A percentile compares a stretch with the other conserved stretches of the same genome.
Conservation (phyloP, 1,139 yeast genomes). For the Kodamaea ohmeri region DNA sequence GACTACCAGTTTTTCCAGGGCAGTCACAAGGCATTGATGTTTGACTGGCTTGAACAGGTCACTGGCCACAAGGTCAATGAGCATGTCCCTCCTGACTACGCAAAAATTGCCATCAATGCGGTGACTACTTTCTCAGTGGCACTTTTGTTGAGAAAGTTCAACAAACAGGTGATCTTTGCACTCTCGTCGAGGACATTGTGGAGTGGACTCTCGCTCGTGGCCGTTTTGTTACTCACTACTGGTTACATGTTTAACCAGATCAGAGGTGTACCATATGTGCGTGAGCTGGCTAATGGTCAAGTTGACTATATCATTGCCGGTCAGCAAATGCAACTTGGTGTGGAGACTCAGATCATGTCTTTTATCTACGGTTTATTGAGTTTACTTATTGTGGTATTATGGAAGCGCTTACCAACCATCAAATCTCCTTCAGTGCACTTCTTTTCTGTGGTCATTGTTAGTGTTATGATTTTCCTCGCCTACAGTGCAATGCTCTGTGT, state of each 20-base stretch:
- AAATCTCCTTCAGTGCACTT: slow-evolving; percentile 41
- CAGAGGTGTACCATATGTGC: slow-evolving; percentile 70
- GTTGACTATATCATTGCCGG: slow-evolving; percentile 62
- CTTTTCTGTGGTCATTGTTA: slow-evolving; percentile 39
- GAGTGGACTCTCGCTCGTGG: slow-evolving; percentile 60
- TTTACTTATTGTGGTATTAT: slow-evolving; percentile 45
- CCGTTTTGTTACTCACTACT: slow-evolving; percentile 69
- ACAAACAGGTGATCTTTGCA: slow-evolving; percentile 32
- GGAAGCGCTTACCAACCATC: slow-evolving; percentile 48
- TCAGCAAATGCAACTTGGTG: slow-evolving; percentile 74
- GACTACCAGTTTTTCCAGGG: slow-evolving; percentile 55
- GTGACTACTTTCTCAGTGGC: slow-evolving; percentile 34
- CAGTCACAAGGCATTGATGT: slow-evolving; percentile 45
- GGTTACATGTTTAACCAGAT: slow-evolving; percentile 95
- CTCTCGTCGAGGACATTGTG: slow-evolving; percentile 46
- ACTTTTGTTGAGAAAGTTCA: slow-evolving; percentile 22
- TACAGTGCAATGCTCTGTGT: slow-evolving; percentile 55
- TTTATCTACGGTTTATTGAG: slow-evolving; percentile 61
- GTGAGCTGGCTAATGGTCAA: slow-evolving; percentile 53
- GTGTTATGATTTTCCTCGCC: slow-evolving; percentile 43
- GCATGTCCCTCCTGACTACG: slow-evolving; percentile 54
- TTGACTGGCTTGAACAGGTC: slow-evolving; percentile 33
- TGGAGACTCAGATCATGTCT: slow-evolving; percentile 76
- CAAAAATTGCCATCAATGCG: slow-evolving; percentile 50
- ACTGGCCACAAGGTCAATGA: slow-evolving; percentile 48